Base-by-base conservation (phyloP, 805 yeast genomes). In the Danielozyma ontarioensis region DNA sequence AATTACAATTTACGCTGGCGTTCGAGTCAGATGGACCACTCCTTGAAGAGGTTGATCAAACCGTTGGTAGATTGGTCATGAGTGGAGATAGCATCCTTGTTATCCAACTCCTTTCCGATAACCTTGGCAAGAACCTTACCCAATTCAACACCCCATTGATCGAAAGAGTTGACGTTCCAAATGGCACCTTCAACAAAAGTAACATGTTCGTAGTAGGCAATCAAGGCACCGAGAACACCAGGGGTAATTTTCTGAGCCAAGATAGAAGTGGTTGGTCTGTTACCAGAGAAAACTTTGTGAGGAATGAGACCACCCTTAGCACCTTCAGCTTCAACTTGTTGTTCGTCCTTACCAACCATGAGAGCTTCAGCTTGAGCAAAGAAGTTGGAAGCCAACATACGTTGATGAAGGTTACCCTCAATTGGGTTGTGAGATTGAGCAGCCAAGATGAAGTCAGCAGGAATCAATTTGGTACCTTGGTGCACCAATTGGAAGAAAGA, bases 131-230 rank as follows among this genome's bases (percentile, higher is more conserved):
- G 78, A 34, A 83, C 94, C 72, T 93, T 93, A 63, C 98, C 98
- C 53, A 93, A 83, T 72, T 93, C 98, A 55, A 93, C 98, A 68
- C 98, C 98, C 96, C 97, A 93, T 74, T 93, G 98, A 73, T 93
- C 98, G 60, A 87, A 93, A 13, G 97, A 90, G 80, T 93, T 93
- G 73, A 93, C 89, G 78, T 94, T 93, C 98, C 98, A 90, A 56
- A 93, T 69, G 37, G 98, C 98, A 70, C 98, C 98, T 72, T 93
- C 98, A 39, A 89, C 89, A 69, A 93, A 93, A 27, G 97, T 90
- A 40, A 87, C 77, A 62, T 88, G 96, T 71, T 93, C 98, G 72
- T 93, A 93, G 78, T 93, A 93, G 28, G 95, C 97, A 60, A 93
- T 93, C 67, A 93, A 75, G 29, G 97, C 78, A 70, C 98, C 98